Evolutionary conservation across 176 grass and related monocot species (phyloP).

Genomic region (Carex scoparia): DNA sequence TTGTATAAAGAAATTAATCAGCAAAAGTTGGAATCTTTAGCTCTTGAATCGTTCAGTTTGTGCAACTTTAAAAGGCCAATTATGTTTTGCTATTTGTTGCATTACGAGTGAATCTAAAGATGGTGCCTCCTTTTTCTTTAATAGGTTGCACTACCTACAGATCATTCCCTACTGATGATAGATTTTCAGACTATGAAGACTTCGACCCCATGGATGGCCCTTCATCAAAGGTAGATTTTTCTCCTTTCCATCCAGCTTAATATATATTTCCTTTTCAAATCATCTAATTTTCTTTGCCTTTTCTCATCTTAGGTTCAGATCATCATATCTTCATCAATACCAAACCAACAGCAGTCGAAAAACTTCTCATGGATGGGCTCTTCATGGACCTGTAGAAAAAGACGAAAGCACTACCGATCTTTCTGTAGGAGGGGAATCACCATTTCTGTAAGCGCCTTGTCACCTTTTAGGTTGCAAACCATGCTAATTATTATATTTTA

Average conservation of each 20-base stretch:
- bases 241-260: neutral
- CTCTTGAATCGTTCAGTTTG: neutral
- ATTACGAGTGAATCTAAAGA: neutral
- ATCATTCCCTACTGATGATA: conserved; percentile 30
- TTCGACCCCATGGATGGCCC: conserved; percentile 33
- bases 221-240: conserved; percentile 51
- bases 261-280: neutral
- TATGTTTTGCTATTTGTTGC: neutral
- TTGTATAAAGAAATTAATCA: neutral
- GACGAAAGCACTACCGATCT: conserved; percentile 73
- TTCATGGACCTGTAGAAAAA: conserved; percentile 57
- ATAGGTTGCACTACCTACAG: conserved; percentile 31
- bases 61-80: neutral
- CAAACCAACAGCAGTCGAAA: conserved; percentile 31
- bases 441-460: conserved; percentile 56
- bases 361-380: conserved; percentile 72
- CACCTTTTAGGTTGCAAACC: neutral
- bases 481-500: neutral
- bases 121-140: conserved; percentile 18
- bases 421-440: conserved; percentile 66
- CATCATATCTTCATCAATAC: conserved; percentile 42
- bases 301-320: conserved; percentile 9
- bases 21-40: neutral
- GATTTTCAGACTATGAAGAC: conserved; percentile 36
- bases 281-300: neutral